Evolutionary conservation across 257 asterid genomes (phyloP).

Genomic region (Schizonepeta tenuifolia): DNA sequence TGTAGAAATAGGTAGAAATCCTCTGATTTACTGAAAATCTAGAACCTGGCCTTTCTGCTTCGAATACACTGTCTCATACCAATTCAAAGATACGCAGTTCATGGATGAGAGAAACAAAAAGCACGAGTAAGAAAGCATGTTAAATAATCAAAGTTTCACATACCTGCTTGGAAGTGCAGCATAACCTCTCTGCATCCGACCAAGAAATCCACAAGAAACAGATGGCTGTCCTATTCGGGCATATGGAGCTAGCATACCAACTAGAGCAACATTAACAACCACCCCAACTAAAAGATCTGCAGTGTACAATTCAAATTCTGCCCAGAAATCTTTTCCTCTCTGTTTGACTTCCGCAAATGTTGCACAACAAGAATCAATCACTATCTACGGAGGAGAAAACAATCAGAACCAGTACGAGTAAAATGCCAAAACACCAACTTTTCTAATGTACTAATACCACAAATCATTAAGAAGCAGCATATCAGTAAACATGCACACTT

Average conservation of each 20-base stretch:
- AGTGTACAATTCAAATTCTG: slow-evolving; percentile 86
- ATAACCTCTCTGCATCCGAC: slow-evolving; percentile 71
- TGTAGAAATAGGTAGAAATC: slow-evolving; percentile 79
- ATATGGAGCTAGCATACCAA: slow-evolving; percentile 96
- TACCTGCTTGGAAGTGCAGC: slow-evolving; percentile 98
- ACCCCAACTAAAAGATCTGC: slow-evolving; percentile 96
- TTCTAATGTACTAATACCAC: not conserved
- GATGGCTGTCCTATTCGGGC: slow-evolving; percentile 81
- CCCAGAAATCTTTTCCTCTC: slow-evolving; percentile 98
- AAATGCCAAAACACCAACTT: not conserved
- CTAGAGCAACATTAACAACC: slow-evolving; percentile 94
- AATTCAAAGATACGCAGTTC: slow-evolving; percentile 17
- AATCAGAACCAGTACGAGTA: not conserved
- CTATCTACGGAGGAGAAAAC: slow-evolving; percentile 56
- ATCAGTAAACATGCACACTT: not conserved
- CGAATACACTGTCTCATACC: slow-evolving; percentile 74
- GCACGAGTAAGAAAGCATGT: not conserved
- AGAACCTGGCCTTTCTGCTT: slow-evolving; percentile 92
- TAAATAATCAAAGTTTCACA: not conserved
- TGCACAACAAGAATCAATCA: slow-evolving; percentile 94
- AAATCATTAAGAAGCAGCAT: not conserved
- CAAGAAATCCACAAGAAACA: slow-evolving; percentile 67
- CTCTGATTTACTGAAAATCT: slow-evolving; percentile 79
- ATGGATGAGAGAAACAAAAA: not conserved
- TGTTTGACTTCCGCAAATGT: slow-evolving; percentile 96